A percentile compares a stretch with the other conserved stretches of the same genome.
phyloP scores from a whole-genome alignment of 352 stramenopile species.

The Globisporangium paroecandrum region DNA sequence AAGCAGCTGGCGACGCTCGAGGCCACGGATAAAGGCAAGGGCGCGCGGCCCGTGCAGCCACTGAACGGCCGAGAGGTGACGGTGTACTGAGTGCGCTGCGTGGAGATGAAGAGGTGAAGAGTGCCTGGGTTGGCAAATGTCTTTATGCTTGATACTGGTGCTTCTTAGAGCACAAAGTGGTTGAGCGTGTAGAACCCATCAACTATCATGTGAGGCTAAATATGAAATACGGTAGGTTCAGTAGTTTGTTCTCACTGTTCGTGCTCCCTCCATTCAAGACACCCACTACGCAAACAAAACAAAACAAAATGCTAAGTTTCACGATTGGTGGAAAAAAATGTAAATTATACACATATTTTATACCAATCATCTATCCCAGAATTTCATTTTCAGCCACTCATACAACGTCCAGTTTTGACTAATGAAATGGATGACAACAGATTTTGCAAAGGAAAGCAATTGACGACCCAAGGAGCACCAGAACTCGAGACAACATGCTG shows the following conservation, averaged over 20 bases:
- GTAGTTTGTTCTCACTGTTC: not conserved
- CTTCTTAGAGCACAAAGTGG: not conserved
- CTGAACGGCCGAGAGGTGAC: conserved; percentile 15
- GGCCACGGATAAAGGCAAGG: conserved; percentile 16
- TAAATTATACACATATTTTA: not conserved
- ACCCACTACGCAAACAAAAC: too few relatives aligned
- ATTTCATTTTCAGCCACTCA: not conserved
- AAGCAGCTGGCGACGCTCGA: conserved; percentile 16
- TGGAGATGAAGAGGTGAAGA: not conserved
- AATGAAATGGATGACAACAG: not conserved
- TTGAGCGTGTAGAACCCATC: not conserved
- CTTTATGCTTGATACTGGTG: too few relatives aligned
- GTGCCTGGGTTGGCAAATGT: not conserved
- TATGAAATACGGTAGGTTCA: not conserved
- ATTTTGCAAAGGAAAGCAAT: not conserved
- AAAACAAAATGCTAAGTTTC: too few relatives aligned
- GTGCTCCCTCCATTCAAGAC: not conserved
- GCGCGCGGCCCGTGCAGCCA: conserved; percentile 15
- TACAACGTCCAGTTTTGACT: not conserved
- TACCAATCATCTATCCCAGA: not conserved
- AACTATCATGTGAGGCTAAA: not conserved
- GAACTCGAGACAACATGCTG: conserved; percentile 21
- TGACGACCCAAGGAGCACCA: not conserved
- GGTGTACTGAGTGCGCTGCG: conserved; percentile 4
- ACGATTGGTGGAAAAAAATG: not conserved